These are phyloP conservation scores for Capronia epimyces DNA, from an alignment of 2,329 filamentous ascomycete genomes.

Conservation along the genomic window DNA sequence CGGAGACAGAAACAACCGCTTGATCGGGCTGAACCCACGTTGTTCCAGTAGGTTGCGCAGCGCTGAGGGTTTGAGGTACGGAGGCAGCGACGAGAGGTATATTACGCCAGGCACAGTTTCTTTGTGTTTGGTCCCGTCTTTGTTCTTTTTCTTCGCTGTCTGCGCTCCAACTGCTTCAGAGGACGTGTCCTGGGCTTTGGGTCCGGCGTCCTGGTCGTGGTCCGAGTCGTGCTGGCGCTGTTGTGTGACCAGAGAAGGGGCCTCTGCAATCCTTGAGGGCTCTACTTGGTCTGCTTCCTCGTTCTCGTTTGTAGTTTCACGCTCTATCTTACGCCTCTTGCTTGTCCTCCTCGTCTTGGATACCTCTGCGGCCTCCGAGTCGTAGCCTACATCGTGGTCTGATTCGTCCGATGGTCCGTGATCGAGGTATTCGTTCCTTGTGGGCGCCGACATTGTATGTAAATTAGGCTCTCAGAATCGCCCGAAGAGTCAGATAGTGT, in stretches of 20 bases:
- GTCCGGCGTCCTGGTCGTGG: constrained; percentile 43
- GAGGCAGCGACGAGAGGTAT: constrained; percentile 43
- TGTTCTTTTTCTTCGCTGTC: constrained; percentile 3
- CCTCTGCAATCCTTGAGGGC: constrained; percentile 32
- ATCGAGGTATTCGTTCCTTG: constrained; percentile 22
- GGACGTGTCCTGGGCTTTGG: constrained; percentile 36
- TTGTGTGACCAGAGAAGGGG: background rate
- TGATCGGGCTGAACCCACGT: constrained; percentile 41
- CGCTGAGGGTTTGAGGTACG: constrained; percentile 45
- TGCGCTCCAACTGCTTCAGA: background rate
- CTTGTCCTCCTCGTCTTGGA: constrained; percentile 33
- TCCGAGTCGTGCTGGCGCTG: background rate
- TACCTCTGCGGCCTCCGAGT: constrained; percentile 42
- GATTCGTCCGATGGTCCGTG: constrained; percentile 37
- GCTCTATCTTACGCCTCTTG: constrained; percentile 25
- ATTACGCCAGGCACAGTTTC: constrained; percentile 35
- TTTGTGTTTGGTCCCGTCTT: constrained; percentile 42
- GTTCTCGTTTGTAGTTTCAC: constrained; percentile 30
- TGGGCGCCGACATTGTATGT: constrained; percentile 8
- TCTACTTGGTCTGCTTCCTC: constrained; percentile 43
- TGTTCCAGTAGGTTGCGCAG: constrained; percentile 40
- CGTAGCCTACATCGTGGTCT: constrained; percentile 39
- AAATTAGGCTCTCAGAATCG: no score
- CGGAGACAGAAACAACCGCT: constrained; percentile 42
- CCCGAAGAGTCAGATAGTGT: no score